Conservation (phyloP, 257 asterid genomes). For the Solanum megistacrolobum region DNA sequence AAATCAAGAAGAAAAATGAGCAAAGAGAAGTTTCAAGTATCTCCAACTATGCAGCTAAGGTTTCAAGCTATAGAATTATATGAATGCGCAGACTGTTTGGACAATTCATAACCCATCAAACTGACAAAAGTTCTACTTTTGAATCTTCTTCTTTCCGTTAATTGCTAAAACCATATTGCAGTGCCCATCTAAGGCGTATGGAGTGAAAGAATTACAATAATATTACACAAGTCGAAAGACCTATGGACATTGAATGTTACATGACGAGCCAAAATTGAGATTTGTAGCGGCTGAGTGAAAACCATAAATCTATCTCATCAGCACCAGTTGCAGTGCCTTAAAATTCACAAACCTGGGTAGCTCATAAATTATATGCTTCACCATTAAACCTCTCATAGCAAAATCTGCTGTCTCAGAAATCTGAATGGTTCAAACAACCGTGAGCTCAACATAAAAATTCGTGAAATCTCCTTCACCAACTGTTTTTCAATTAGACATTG, state of each 20-base stretch:
- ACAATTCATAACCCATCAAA: background rate
- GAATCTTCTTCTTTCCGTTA: background rate
- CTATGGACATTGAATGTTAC: background rate
- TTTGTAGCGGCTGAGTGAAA: background rate
- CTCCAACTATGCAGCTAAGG: background rate
- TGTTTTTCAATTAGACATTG: conserved; percentile 44
- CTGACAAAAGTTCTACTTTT: background rate
- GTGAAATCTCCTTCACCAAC: background rate
- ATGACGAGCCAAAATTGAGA: background rate
- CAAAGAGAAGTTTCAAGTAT: background rate
- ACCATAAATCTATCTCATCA: background rate
- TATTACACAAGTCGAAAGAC: background rate
- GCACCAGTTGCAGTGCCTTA: background rate
- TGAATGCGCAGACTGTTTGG: background rate
- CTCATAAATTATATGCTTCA: background rate
- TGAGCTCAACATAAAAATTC: background rate
- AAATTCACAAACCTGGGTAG: background rate
- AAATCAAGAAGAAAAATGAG: background rate
- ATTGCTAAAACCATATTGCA: background rate
- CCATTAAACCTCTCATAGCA: background rate
- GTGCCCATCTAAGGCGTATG: background rate
- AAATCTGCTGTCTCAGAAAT: background rate
- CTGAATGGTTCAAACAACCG: background rate
- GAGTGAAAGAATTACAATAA: background rate
- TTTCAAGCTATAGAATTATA: background rate